Evolutionary conservation across 495 filamentous ascomycete genomes (phyloP).

Genomic region (Daldinia decipiens): DNA sequence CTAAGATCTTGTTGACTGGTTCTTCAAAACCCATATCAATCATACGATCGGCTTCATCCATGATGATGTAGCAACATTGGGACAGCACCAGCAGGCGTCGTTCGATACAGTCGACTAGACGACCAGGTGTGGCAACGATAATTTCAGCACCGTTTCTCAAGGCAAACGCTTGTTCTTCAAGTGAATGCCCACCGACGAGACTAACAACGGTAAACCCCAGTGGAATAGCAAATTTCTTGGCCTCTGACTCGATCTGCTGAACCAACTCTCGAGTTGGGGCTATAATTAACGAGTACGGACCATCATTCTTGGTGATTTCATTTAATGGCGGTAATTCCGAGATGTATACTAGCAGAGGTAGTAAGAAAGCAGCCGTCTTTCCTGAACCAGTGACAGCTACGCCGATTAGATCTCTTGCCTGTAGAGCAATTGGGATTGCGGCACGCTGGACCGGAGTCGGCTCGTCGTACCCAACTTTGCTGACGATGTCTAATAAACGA

Average conservation of each 20-base stretch:
- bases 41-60: slow-evolving; percentile 99
- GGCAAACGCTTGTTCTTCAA: slow-evolving; percentile 94
- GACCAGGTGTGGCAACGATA: slow-evolving; percentile 97
- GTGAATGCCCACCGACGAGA: slow-evolving; percentile 94
- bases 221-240: slow-evolving; percentile 89
- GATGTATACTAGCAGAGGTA: slow-evolving; percentile 97
- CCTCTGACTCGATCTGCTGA: slow-evolving; percentile 96
- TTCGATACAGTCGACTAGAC: slow-evolving; percentile 97
- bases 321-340: slow-evolving; percentile 86
- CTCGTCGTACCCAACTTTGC: slow-evolving; percentile 89
- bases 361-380: slow-evolving; percentile 95
- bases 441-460: slow-evolving; percentile 93
- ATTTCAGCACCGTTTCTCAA: slow-evolving; percentile 97
- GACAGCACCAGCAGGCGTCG: slow-evolving; percentile 88
- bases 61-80: slow-evolving; percentile 97
- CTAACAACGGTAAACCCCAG: slow-evolving; percentile 95
- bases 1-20: slow-evolving; percentile 96
- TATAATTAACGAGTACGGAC: slow-evolving; percentile 94
- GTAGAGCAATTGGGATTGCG: slow-evolving; percentile 93
- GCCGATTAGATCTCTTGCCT: slow-evolving; percentile 93
- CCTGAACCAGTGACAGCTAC: slow-evolving; percentile 98
- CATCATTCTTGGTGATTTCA: slow-evolving; percentile 92
- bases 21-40: slow-evolving; percentile 99
- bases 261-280: slow-evolving; percentile 98
- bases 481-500: slow-evolving; percentile 82